phyloP scores from a whole-genome alignment of 2,329 filamentous ascomycete genomes.

The Pyrenophora teres region DNA sequence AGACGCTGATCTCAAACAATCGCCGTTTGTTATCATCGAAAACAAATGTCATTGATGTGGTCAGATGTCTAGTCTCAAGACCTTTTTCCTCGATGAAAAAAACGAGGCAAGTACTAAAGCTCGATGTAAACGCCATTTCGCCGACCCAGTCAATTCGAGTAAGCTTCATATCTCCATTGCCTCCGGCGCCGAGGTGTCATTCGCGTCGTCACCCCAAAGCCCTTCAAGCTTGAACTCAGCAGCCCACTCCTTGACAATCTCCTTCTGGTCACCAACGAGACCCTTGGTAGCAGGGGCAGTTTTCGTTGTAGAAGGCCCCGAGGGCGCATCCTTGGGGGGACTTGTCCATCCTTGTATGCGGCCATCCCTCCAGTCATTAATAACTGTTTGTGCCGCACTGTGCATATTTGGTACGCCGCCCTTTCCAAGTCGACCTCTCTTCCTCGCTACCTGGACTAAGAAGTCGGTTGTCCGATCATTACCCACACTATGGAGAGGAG shows the following conservation, averaged over 20 bases:
- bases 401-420: conserved; percentile 89
- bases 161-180: conserved; percentile 41
- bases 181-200: conserved; percentile 41
- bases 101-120: conserved; percentile 1
- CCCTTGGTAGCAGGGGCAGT: conserved; percentile 40
- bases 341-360: conserved; percentile 92
- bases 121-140: conserved; percentile 16
- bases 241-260: conserved; percentile 91
- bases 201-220: conserved; percentile 74
- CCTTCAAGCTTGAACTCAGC: conserved; percentile 95
- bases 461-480: conserved; percentile 88
- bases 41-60: conserved; percentile 18
- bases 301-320: conserved; percentile 48
- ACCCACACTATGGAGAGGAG: conserved; percentile 70
- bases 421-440: conserved; percentile 84
- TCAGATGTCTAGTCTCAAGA: conserved; percentile 15
- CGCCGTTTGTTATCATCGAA: background rate
- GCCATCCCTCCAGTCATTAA: conserved; percentile 96
- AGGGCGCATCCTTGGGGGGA: conserved; percentile 69
- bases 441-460: conserved; percentile 90
- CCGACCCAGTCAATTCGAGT: conserved; percentile 8
- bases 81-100: conserved; percentile 7
- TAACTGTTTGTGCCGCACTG: conserved; percentile 86
- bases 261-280: conserved; percentile 67
- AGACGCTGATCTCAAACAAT: background rate